Base-by-base conservation (phyloP, 257 asterid species). In the Striga asiatica region DNA sequence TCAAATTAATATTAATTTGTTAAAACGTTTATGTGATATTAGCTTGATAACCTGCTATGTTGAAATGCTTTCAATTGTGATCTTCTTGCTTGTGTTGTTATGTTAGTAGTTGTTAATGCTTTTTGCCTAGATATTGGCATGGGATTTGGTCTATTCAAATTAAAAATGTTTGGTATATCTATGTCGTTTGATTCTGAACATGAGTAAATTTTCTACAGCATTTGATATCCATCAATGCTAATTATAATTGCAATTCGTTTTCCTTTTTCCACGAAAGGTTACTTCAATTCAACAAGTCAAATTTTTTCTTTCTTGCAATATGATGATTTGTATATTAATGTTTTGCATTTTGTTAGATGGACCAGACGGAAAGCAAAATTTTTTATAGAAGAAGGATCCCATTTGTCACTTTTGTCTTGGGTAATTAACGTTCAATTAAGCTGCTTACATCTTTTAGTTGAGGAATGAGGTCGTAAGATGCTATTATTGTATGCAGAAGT, bases 351-450 rank as follows among this genome's bases (percentile, higher is more conserved):
- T 54, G 48, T 59, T 69, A 46, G 51, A 17, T 69, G 61, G 56
- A 61, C 55, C 82, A 91, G 98, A 83, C 60, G 51, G 80, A 65
- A 56, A 75, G 68, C 67, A 83, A 82, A 77, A 64, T 66, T 69
- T 65, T 69, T 75, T 61, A 63, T 60, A 53, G 72, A 59, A 77
- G 71, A 66, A 59, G 56, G 47, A 53, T n/a, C 37, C 94, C 94
- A 2, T 84, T 78, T 64, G 66, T 86, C 42, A 58, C 96, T 52
- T 91, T 87, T 74, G 92, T 91, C 66, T 66, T 91, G 74, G 96
- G 98, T 91, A 88, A 78, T 45, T 69, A 29, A 43, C 65, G 4
- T 67, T 49, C 56, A 37, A 21, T 48, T 57, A 54, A 28, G 47
- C 61, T 23, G 21, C 43, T 62, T 61, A 14, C 51, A 35, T 58